Evolutionary conservation across 1,284 basidiomycete genomes (phyloP).

Genomic region (Malassezia cuniculi): DNA sequence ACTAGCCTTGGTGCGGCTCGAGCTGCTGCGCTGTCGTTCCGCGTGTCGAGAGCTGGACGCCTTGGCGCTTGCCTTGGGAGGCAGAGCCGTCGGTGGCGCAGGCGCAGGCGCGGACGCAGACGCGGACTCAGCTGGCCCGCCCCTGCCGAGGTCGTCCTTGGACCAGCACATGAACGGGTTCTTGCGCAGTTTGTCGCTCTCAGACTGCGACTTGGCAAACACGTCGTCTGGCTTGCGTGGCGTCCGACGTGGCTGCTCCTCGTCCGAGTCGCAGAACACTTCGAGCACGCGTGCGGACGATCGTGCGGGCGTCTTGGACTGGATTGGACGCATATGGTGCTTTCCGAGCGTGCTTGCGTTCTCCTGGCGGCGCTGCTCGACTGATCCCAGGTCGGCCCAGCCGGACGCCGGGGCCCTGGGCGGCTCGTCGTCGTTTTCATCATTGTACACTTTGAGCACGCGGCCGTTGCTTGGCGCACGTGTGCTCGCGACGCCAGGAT

Average conservation of each 20-base stretch:
- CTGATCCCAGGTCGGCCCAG: constrained; percentile 27
- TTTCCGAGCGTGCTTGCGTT: no score
- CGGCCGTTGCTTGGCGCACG: constrained; percentile 32
- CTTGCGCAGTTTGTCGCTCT: constrained; percentile 30
- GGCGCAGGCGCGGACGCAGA: no score
- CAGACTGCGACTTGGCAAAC: constrained; percentile 12
- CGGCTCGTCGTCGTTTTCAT: constrained; percentile 24
- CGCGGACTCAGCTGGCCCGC: no score
- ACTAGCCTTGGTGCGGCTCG: constrained; percentile 5
- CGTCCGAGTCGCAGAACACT: constrained; percentile 46
- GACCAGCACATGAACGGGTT: constrained; percentile 36
- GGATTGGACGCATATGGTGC: no score
- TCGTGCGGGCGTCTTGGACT: constrained; percentile 20
- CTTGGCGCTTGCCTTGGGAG: constrained; percentile 14
- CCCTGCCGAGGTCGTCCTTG: constrained; percentile 14
- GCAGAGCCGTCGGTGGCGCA: no score
- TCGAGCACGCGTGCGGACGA: constrained; percentile 23
- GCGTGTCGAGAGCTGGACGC: constrained; percentile 6
- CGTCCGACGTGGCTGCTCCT: constrained; percentile 40
- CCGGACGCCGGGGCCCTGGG: no score
- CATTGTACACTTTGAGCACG: constrained; percentile 29
- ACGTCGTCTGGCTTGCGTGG: constrained; percentile 3
- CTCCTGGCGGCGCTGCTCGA: constrained; percentile 26
- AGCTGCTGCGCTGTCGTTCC: constrained; percentile 9
- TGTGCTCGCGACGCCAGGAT: no score